Evolutionary conservation across 371 early-diverging fungal species (phyloP).

Genomic region (Mucor sp.): DNA sequence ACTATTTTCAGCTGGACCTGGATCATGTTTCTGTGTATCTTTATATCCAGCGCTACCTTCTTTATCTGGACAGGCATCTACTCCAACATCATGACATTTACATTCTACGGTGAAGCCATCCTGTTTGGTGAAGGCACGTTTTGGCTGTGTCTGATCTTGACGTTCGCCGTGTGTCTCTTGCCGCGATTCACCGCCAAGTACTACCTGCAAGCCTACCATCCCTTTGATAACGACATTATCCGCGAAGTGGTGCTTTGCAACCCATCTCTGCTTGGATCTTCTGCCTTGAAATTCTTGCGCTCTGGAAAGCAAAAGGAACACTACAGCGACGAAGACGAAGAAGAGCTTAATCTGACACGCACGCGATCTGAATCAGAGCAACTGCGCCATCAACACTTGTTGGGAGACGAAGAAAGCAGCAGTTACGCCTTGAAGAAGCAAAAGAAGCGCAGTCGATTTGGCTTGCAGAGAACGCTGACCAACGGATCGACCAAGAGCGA

Average conservation of each 20-base stretch:
- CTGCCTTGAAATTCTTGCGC: not conserved
- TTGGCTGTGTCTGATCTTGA: conserved; percentile 55
- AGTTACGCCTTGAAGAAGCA: not conserved
- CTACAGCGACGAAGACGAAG: conserved; percentile 24
- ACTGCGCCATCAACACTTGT: not conserved
- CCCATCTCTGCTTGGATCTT: not conserved
- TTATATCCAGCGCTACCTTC: conserved; percentile 55
- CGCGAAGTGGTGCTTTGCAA: conserved; percentile 54
- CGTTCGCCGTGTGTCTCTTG: conserved; percentile 51
- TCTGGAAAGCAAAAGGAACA: not conserved
- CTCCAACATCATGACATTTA: conserved; percentile 40
- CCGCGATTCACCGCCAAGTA: conserved; percentile 57
- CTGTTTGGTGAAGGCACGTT: conserved; percentile 57
- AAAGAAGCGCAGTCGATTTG: conserved; percentile 11
- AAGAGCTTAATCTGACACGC: conserved; percentile 32
- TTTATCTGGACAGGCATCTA: conserved; percentile 62
- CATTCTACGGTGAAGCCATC: conserved; percentile 53
- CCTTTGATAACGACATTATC: conserved; percentile 67
- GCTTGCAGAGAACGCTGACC: conserved; percentile 25
- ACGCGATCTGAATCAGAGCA: conserved; percentile 26
- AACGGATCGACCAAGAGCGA: conserved; percentile 34
- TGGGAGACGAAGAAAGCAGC: conserved; percentile 17
- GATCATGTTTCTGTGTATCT: conserved; percentile 63
- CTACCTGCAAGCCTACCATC: conserved; percentile 52
- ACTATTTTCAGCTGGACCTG: conserved; percentile 86